A percentile compares a stretch with the other conserved stretches of the same genome.
phyloP scores from a whole-genome alignment of 1,284 basidiomycete genomes.

The Neonothopanus nambi region DNA sequence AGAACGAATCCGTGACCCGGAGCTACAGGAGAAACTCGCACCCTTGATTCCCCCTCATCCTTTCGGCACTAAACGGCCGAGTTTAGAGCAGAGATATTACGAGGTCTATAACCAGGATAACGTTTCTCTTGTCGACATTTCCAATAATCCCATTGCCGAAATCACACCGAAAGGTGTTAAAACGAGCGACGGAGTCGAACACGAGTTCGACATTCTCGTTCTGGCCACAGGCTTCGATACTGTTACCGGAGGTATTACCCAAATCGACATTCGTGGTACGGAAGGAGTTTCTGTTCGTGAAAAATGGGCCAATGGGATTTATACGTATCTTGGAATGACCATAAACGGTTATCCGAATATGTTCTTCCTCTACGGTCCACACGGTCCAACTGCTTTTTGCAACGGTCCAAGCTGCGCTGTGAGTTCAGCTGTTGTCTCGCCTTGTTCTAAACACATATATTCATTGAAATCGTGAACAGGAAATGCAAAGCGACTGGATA shows the following conservation, averaged over 20 bases:
- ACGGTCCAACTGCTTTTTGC: too few relatives aligned
- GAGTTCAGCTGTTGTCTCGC: background rate
- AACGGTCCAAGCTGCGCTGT: constrained; percentile 12
- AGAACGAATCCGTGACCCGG: constrained; percentile 20
- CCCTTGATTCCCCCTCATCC: constrained; percentile 25
- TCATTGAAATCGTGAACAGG: background rate
- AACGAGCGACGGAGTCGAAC: constrained; percentile 5
- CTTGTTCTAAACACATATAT: background rate
- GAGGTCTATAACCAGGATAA: constrained; percentile 27
- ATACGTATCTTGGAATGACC: constrained; percentile 10
- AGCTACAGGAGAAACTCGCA: constrained; percentile 27
- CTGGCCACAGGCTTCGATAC: too few relatives aligned
- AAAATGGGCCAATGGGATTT: constrained; percentile 7
- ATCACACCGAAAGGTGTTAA: constrained; percentile 12
- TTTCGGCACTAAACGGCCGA: constrained; percentile 25
- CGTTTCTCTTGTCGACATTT: constrained; percentile 24
- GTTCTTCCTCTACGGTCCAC: too few relatives aligned
- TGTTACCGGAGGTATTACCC: too few relatives aligned
- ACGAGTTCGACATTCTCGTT: constrained; percentile 13
- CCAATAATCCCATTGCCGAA: constrained; percentile 11
- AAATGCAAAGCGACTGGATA: too few relatives aligned
- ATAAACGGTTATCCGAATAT: too few relatives aligned
- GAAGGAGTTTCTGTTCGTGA: background rate
- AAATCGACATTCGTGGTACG: too few relatives aligned
- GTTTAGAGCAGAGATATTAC: constrained; percentile 24